Evolutionary conservation across 179 eudicot genomes (phyloP).

Genomic region (Actinidia polygama): DNA sequence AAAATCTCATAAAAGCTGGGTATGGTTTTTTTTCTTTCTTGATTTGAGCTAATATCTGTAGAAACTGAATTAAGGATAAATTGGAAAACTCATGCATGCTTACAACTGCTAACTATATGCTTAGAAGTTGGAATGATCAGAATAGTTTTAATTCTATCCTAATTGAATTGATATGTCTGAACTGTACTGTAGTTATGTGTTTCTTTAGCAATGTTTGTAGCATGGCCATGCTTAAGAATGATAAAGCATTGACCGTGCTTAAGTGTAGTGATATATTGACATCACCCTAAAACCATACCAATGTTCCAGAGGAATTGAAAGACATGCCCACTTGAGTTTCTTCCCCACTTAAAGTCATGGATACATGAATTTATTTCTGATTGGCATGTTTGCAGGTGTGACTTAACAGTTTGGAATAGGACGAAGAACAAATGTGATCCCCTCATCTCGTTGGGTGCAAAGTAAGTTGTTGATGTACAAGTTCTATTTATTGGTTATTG

Average conservation of each 20-base stretch:
- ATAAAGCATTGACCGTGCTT: neutral
- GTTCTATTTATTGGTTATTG: neutral
- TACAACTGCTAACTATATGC: neutral
- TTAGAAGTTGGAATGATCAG: neutral
- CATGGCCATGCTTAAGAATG: neutral
- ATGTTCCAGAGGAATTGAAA: neutral
- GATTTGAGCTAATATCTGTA: neutral
- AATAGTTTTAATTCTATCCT: neutral
- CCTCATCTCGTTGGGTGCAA: conserved; percentile 86
- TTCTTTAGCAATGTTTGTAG: neutral
- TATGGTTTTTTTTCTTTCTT: conserved; percentile 34
- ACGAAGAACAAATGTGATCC: conserved; percentile 98
- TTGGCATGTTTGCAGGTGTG: conserved; percentile 58
- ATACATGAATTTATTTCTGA: neutral
- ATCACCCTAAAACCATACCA: no score
- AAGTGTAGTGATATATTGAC: no score
- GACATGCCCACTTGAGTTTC: neutral
- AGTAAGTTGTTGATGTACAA: conserved; percentile 53
- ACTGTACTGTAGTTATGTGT: neutral
- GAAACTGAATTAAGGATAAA: neutral
- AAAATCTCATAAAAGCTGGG: conserved; percentile 93
- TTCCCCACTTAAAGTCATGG: neutral
- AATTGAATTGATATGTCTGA: neutral
- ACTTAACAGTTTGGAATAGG: conserved; percentile 93
- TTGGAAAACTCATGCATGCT: neutral